Base-by-base conservation (phyloP, 306 rosid species). In the Hippophae gyantsensis region DNA sequence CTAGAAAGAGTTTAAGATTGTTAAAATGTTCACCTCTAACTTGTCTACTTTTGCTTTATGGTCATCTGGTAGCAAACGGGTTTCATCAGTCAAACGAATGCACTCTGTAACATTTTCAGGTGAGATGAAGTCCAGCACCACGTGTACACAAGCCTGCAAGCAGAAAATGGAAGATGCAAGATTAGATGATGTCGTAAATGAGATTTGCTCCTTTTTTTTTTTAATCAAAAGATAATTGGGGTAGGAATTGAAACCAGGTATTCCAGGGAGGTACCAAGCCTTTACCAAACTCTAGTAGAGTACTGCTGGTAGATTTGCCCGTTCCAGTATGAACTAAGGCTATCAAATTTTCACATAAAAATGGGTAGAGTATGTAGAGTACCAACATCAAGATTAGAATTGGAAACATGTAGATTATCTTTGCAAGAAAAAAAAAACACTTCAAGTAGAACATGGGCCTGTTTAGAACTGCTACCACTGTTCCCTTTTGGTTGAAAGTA, bases 71-170 rank as follows among this genome's bases (percentile, higher is more conserved):
- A 93, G 96, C 61, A 70, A 77, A 63, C 70, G 86, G 25, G 75
- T 66, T 79, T 86, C 95, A 54, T 93, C 87, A 25, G 72, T 72
- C 75, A 93, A 74, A 69, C 72, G 88, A 71, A 86, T 78, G 68
- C 89, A 78, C 79, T 93, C 79, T 0, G 72, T 43, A 43, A 86
- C 95, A 64, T 79, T 86, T 76, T 93, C 99, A 0, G 99, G 94
- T 41, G 99, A 93, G 55, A 93, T 63, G 60, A 93, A 93, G 62
- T 93, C 86, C 81, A 86, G 60, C 46, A 80, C 89, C 79, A 93
- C 99, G 76, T 84, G 84, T 44, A 88, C 87, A 73, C 89, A 93
- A 66, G 89, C 77, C 97, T 93, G 97, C 73, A 74, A 25, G 50
- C 43, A 53, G 66, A 57, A 57, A 48, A 45, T 32, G 57, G 67